Conservation (phyloP, 176 grass and related monocot genomes). For the Dactylis glomerata region DNA sequence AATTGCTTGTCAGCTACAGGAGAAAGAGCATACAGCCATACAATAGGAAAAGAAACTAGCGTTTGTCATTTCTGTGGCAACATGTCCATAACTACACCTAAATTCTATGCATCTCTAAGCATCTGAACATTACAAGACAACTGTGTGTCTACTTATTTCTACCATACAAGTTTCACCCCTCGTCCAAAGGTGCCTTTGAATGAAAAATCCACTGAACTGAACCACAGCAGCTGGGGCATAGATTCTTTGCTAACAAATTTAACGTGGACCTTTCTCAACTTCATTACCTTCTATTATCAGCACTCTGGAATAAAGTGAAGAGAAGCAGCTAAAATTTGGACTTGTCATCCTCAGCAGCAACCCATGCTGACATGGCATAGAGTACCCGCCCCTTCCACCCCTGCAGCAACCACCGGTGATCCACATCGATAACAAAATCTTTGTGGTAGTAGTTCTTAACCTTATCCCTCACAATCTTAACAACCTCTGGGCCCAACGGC, state of each 20-base stretch:
- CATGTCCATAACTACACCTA: not conserved
- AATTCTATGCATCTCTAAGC: slow-evolving; percentile 1
- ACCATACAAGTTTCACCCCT: not conserved
- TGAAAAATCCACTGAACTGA: not conserved
- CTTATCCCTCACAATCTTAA: not conserved
- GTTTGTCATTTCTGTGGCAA: not conserved
- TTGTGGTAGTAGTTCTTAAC: slow-evolving; percentile 33
- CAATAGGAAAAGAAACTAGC: not conserved
- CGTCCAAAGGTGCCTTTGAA: not conserved
- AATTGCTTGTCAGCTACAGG: not conserved
- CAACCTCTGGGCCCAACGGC: not conserved
- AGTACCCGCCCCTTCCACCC: slow-evolving; percentile 51
- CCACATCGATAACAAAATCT: slow-evolving; percentile 39
- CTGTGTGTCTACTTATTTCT: not conserved
- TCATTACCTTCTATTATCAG: not conserved
- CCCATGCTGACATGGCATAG: slow-evolving; percentile 38
- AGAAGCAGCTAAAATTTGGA: not conserved
- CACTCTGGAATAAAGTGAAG: not conserved
- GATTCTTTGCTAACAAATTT: not conserved
- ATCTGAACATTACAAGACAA: slow-evolving; percentile 15
- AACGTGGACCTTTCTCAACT: not conserved
- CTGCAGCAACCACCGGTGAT: slow-evolving; percentile 35
- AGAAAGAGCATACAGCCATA: not conserved
- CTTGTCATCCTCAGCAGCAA: slow-evolving; percentile 15
- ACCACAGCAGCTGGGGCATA: not conserved